A percentile compares a stretch with the other conserved stretches of the same genome.
These are phyloP conservation scores for Xylaria intraflava DNA, from an alignment of 495 filamentous ascomycete genomes.

Conservation along the genomic window DNA sequence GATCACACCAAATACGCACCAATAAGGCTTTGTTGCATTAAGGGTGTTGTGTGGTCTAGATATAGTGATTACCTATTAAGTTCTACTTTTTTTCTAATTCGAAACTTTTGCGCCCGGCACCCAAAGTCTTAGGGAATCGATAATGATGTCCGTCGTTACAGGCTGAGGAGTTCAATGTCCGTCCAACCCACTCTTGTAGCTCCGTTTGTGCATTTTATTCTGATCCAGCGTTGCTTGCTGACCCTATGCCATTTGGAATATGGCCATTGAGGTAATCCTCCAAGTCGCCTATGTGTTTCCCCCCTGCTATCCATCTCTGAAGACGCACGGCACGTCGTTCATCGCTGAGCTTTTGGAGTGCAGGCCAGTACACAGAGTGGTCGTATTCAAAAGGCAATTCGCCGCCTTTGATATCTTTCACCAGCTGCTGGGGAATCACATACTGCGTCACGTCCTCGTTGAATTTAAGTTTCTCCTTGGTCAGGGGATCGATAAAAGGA, in stretches of 20 bases:
- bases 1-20: no score
- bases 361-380: slow-evolving; percentile 83
- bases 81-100: no score
- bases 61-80: no score
- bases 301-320: slow-evolving; percentile 69
- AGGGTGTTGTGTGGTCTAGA: no score
- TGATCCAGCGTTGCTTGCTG: slow-evolving; percentile 2
- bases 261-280: slow-evolving; percentile 71
- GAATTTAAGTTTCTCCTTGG: slow-evolving; percentile 88
- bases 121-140: background rate
- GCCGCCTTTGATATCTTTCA: slow-evolving; percentile 57
- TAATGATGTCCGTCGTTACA: background rate
- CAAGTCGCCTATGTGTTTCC: slow-evolving; percentile 72
- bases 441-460: slow-evolving; percentile 77
- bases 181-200: background rate
- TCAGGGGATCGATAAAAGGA: slow-evolving; percentile 91
- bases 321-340: slow-evolving; percentile 51
- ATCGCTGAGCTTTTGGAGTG: slow-evolving; percentile 60
- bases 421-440: slow-evolving; percentile 71
- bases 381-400: slow-evolving; percentile 78
- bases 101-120: background rate
- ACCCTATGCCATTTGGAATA: slow-evolving; percentile 15
- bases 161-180: background rate
- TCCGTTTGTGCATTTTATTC: background rate
- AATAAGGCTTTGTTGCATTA: no score